phyloP scores from a whole-genome alignment of 1,139 yeast genomes.

The Kodamaea arcana region DNA sequence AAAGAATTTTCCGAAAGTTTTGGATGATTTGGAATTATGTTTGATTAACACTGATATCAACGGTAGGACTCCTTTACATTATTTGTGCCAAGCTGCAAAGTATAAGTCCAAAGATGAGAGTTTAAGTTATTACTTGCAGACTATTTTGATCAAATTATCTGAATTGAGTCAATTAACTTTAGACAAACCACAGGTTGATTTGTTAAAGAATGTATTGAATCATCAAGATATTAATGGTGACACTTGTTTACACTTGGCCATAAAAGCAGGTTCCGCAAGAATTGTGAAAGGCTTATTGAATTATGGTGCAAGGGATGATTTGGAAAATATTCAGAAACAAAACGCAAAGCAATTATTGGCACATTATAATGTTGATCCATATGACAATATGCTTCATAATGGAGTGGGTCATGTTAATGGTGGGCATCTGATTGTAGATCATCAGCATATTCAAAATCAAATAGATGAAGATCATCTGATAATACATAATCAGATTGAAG shows the following conservation, averaged over 20 bases:
- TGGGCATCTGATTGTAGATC: not conserved
- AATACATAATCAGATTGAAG: too few species aligned
- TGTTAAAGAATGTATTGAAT: conserved; percentile 58
- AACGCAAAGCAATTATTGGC: conserved; percentile 32
- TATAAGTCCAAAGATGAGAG: conserved; percentile 46
- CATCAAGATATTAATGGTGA: conserved; percentile 70
- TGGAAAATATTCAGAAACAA: conserved; percentile 38
- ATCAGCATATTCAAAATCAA: too few species aligned
- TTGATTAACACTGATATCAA: conserved; percentile 67
- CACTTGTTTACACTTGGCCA: conserved; percentile 64
- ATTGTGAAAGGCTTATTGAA: conserved; percentile 38
- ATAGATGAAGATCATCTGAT: too few species aligned
- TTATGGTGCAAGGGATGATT: conserved; percentile 47
- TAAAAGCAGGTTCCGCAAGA: conserved; percentile 37
- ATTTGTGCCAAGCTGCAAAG: conserved; percentile 59
- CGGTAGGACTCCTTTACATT: conserved; percentile 72
- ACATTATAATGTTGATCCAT: conserved; percentile 23
- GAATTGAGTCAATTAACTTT: conserved; percentile 23
- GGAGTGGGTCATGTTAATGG: not conserved
- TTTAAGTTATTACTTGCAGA: conserved; percentile 35
- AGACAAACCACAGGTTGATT: conserved; percentile 27
- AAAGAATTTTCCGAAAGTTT: conserved; percentile 66
- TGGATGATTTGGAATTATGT: conserved; percentile 67
- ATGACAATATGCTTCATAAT: conserved; percentile 7
- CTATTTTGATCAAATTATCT: conserved; percentile 35